Percentiles rank a stretch among this genome's conserved stretches.
Evolutionary conservation across 176 grass and related monocot genomes (phyloP).

Genomic region (Paspalum vaginatum): DNA sequence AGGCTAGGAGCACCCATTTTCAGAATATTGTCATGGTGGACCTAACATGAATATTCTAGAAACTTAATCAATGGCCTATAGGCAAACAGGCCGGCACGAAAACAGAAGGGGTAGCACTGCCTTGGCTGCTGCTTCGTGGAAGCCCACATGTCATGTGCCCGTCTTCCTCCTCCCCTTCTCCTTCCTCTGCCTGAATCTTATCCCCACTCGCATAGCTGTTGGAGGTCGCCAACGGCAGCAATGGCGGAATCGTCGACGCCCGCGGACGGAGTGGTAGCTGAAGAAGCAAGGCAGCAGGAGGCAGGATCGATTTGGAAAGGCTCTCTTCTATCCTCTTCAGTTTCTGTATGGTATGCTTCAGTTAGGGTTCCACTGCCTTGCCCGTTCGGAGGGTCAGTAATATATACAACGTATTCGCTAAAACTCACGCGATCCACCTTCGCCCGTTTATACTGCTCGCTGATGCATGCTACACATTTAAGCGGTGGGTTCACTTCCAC

Average conservation of each 20-base stretch:
- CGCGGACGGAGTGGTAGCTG: not conserved
- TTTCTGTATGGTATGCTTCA: not conserved
- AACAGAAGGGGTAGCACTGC: not conserved
- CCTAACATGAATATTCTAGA: no score
- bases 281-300: conserved; percentile 6
- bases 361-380: conserved; percentile 21
- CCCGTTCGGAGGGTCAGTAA: not conserved
- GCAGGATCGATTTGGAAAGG: conserved; percentile 21
- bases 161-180: not conserved
- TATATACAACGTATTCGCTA: not conserved
- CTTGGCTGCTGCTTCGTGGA: not conserved
- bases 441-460: not conserved
- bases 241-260: conserved; percentile 33
- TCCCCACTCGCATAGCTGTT: not conserved
- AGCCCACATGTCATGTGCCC: not conserved
- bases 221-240: not conserved
- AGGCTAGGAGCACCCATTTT: no score
- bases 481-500: not conserved
- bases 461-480: not conserved
- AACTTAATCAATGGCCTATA: not conserved
- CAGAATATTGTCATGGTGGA: no score
- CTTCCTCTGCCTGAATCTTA: conserved; percentile 10
- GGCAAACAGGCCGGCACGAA: not conserved
- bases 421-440: not conserved
- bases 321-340: not conserved